Evolutionary conservation across 768 basidiomycete species (phyloP).

Genomic region (Mycena chlorophos): DNA sequence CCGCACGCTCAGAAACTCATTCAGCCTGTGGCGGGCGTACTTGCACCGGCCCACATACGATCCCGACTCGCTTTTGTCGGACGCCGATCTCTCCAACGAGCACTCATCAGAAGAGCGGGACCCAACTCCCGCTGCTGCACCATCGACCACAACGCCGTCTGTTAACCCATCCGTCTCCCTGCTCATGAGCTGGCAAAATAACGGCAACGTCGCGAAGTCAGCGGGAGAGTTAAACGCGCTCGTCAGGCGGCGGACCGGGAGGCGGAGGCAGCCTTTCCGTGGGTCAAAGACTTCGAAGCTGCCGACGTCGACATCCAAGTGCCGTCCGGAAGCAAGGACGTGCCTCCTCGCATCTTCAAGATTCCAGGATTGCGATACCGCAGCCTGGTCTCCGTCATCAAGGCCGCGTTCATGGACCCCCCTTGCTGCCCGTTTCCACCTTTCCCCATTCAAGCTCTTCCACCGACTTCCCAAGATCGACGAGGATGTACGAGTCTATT

Average conservation of each 20-base stretch:
- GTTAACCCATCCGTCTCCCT: not conserved
- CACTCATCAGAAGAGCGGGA: not conserved
- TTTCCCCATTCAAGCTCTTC: constrained; percentile 13
- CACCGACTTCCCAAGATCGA: constrained; percentile 4
- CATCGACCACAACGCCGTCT: not conserved
- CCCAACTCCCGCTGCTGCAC: not conserved
- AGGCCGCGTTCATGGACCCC: not conserved
- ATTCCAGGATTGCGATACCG: constrained; percentile 4
- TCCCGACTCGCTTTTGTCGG: constrained; percentile 5
- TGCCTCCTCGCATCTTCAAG: constrained; percentile 2
- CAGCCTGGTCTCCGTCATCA: constrained; percentile 3
- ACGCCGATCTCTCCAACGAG: constrained; percentile 9
- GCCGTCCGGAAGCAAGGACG: constrained; percentile 8
- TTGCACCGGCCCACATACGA: constrained; percentile 18
- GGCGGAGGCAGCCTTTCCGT: constrained; percentile 4
- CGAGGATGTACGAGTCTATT: constrained; percentile 6
- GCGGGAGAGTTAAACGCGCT: constrained; percentile 16
- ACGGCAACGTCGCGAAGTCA: constrained; percentile 18
- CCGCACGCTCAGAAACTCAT: constrained; percentile 3
- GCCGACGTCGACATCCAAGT: not conserved
- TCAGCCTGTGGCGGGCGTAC: constrained; percentile 10
- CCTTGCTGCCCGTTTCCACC: not conserved
- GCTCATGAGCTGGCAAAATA: constrained; percentile 14
- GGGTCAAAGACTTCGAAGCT: constrained; percentile 8
- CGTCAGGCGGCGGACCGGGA: constrained; percentile 13